Percentiles rank a stretch among this genome's conserved stretches.
Conservation (phyloP, 495 filamentous ascomycete genomes). For the Talaromyces stipitatus region DNA sequence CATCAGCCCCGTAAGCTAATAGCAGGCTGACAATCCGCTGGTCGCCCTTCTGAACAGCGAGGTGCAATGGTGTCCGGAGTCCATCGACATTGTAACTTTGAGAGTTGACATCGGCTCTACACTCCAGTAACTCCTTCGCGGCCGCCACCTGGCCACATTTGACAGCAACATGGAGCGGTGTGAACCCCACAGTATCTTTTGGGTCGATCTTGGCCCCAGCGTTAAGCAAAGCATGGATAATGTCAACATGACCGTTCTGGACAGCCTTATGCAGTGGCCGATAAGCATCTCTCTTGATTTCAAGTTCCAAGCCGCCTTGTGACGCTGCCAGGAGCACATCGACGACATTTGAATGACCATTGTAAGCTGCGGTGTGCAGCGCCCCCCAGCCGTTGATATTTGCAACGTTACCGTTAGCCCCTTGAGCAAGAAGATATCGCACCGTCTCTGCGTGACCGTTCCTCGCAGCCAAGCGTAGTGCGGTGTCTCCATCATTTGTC, state of each 20-base stretch:
- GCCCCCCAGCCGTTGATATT: constrained; percentile 26
- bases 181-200: not conserved
- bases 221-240: constrained; percentile 30
- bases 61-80: constrained; percentile 26
- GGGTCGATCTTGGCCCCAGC: constrained; percentile 23
- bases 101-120: constrained; percentile 18
- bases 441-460: not conserved
- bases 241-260: constrained; percentile 23
- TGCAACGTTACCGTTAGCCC: constrained; percentile 27
- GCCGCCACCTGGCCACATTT: not conserved
- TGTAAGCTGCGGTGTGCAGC: constrained; percentile 19
- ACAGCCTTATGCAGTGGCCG: constrained; percentile 30
- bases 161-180: constrained; percentile 1
- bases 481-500: constrained; percentile 23
- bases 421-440: constrained; percentile 24
- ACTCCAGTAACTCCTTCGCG: constrained; percentile 13
- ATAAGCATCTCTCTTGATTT: not conserved
- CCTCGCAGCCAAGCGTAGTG: constrained; percentile 5
- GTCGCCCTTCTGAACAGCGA: constrained; percentile 28
- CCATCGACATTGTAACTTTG: constrained; percentile 9
- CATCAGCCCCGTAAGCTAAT: constrained; percentile 29
- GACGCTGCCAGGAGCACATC: not conserved
- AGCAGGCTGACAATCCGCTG: constrained; percentile 27
- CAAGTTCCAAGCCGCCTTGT: not conserved
- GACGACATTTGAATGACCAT: not conserved